phyloP scores from a whole-genome alignment of 352 stramenopile genomes.

The Pythium plurisporium region DNA sequence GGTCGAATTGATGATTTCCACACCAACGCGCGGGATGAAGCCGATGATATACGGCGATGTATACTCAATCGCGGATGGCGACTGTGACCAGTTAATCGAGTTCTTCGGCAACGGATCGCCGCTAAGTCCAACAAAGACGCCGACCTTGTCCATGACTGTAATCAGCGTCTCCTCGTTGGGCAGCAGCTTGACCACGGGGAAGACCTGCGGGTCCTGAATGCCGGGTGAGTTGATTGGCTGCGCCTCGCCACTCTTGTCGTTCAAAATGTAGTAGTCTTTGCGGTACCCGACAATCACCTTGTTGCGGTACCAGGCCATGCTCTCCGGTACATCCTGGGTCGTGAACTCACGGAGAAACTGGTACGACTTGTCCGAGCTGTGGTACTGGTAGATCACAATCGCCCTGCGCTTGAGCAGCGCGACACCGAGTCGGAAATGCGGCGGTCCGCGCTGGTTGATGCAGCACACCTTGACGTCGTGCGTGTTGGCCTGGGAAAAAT shows the following conservation, averaged over 20 bases:
- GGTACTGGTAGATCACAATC: conserved; percentile 81
- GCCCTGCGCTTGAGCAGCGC: conserved; percentile 59
- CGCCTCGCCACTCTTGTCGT: conserved; percentile 77
- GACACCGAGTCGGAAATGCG: conserved; percentile 78
- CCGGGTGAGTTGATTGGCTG: conserved; percentile 64
- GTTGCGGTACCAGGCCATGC: conserved; percentile 86
- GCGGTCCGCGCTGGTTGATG: conserved; percentile 80
- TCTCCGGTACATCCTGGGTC: conserved; percentile 68
- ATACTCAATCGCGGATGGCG: conserved; percentile 67
- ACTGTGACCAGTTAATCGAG: conserved; percentile 79
- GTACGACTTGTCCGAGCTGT: conserved; percentile 76
- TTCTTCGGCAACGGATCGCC: conserved; percentile 78
- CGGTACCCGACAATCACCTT: conserved; percentile 79
- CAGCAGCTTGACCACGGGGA: conserved; percentile 73
- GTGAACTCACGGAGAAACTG: conserved; percentile 71
- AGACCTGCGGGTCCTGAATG: conserved; percentile 61
- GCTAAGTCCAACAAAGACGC: conserved; percentile 76
- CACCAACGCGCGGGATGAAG: conserved; percentile 64
- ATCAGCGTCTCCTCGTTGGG: conserved; percentile 84
- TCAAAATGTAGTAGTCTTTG: conserved; percentile 76
- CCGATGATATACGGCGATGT: conserved; percentile 76
- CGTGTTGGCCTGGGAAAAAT: conserved; percentile 74
- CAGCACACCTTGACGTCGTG: conserved; percentile 68
- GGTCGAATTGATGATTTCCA: conserved; percentile 75
- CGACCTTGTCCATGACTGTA: conserved; percentile 77